A percentile compares a stretch with the other conserved stretches of the same genome.
Evolutionary conservation across 345 rosid species (phyloP).

Genomic region (Syzygium oleosum): DNA sequence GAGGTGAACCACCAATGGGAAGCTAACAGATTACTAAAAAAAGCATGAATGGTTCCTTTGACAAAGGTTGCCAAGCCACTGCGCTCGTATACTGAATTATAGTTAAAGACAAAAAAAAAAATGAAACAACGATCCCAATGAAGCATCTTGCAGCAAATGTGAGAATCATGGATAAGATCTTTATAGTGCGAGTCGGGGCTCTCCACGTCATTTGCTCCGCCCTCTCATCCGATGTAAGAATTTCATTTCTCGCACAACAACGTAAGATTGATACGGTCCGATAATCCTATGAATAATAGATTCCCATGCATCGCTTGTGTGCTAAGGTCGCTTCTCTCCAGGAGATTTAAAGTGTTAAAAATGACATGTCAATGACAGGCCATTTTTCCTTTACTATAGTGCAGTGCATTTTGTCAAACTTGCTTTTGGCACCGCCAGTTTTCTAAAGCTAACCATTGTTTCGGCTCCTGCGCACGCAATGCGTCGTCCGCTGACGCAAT

Average conservation of each 20-base stretch:
- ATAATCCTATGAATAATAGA: background rate
- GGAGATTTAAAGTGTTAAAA: background rate
- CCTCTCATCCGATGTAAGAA: fast-evolving
- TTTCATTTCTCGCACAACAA: fast-evolving
- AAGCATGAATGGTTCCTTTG: too few species aligned
- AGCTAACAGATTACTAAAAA: background rate
- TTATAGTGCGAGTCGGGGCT: fast-evolving
- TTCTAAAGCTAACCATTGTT: background rate
- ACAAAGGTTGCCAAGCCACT: background rate
- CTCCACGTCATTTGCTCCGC: too few species aligned
- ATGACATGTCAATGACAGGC: too few species aligned
- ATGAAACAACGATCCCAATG: background rate
- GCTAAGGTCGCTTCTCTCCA: background rate
- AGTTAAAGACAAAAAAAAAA: background rate
- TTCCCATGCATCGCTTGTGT: background rate
- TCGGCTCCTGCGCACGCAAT: background rate
- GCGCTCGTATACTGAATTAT: background rate
- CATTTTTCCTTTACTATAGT: background rate
- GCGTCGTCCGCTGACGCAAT: background rate
- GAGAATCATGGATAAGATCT: background rate
- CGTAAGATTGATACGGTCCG: background rate
- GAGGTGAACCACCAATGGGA: too few species aligned
- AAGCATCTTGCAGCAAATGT: background rate
- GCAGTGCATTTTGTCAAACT: background rate
- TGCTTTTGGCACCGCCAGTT: background rate